Evolutionary conservation across 768 basidiomycete genomes (phyloP), one percentile per base, ranked within the genome.

Genomic region (Hygrophorus russula): DNA sequence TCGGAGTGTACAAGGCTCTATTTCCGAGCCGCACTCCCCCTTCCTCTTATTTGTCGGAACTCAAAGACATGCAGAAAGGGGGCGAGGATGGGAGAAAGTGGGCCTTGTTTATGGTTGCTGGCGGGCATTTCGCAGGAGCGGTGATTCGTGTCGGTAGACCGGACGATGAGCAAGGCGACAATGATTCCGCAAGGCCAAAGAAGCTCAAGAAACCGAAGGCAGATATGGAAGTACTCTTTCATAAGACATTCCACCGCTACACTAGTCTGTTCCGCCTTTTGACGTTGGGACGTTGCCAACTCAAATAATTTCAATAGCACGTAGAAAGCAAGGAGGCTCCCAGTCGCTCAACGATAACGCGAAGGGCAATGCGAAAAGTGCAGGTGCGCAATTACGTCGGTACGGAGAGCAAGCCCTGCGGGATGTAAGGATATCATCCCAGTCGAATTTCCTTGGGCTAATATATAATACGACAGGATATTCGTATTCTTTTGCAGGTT

Each of bases 181-280:
- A 61, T 46, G 59, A 64, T 54, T 52, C 67, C 59, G 45, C 53
- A 17, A 67, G 69, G 50, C 77, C 68, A 50, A 71, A 71, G 55
- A 83, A 77, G 46, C 66, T 60, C 12, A 81, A 75, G 53, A 76
- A 71, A 47, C 74, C 81, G 14, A 86, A 76, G 58, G 71, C 82
- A 2, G 87, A 91, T 43, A 78, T 76, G 0, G 90, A 92, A 55
- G 74, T 98, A 1, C 50, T 99, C 33, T 68, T 70, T 50, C 89
- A 92, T 55, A 99, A 98, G 63, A 98, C 96, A 1, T 98, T 97
- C 59, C 96, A 98, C 61, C 81, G 96, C 1, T 99, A 99, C 59
- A 99, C 96, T 0, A 98, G 93, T 96, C 51, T 52, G 88, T 72
- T 2, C 39, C 45, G 17, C 35, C 36, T 7, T 17, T 14, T 17